Evolutionary conservation across 2,329 filamentous ascomycete species (phyloP).

Genomic region (Dactylella cylindrospora): DNA sequence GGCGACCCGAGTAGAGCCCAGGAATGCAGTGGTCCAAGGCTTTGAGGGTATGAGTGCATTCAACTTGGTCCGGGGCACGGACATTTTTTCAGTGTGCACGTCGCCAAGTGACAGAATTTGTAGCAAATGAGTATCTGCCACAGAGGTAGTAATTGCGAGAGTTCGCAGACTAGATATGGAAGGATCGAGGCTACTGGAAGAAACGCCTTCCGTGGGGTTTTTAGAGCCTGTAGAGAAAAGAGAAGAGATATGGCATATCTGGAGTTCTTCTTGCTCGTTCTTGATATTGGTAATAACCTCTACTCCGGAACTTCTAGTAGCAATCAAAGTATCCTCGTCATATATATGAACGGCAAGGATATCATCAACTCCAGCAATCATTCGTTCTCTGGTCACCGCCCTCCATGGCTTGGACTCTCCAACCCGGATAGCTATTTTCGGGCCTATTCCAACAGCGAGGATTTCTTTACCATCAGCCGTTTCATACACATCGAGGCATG

Average conservation of each 20-base stretch:
- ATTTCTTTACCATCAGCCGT: conserved; percentile 12
- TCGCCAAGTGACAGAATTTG: conserved; percentile 17
- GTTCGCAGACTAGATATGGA: background rate
- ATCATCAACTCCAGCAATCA: conserved; percentile 18
- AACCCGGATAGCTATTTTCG: conserved; percentile 8
- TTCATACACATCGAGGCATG: conserved; percentile 15
- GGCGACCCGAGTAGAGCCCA: conserved; percentile 8
- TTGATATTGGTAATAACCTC: conserved; percentile 16
- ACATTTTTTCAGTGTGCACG: background rate
- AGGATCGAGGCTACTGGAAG: conserved; percentile 19
- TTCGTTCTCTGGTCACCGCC: conserved; percentile 5
- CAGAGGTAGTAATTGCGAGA: conserved; percentile 7
- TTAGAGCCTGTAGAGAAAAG: conserved; percentile 9
- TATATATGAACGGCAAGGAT: conserved; percentile 13
- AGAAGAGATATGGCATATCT: background rate
- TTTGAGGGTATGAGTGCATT: conserved; percentile 17
- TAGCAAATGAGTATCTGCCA: conserved; percentile 2
- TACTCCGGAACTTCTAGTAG: conserved; percentile 9
- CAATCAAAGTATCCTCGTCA: conserved; percentile 18
- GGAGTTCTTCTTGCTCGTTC: background rate
- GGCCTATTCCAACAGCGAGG: conserved; percentile 15
- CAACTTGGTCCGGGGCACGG: background rate
- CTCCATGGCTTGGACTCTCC: conserved; percentile 20
- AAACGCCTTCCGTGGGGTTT: conserved; percentile 19
- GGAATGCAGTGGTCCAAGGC: conserved; percentile 24